Evolutionary conservation across 2,329 filamentous ascomycete genomes (phyloP).

Genomic region (Fusarium redolens): DNA sequence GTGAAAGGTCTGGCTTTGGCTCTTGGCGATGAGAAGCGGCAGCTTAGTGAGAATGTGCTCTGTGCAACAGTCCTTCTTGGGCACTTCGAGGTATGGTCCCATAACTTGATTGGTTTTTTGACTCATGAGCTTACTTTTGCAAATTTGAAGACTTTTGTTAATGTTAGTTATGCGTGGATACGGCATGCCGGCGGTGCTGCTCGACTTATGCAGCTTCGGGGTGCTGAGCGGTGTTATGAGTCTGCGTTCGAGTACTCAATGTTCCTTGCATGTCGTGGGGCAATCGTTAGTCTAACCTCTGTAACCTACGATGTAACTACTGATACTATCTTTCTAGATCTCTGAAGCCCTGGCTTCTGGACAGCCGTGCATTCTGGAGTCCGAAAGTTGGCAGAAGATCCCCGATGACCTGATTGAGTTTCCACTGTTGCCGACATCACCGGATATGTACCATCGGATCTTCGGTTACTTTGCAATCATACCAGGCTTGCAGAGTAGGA

Average conservation of each 20-base stretch:
- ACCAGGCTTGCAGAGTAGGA: fast-evolving
- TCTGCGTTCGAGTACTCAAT: neutral
- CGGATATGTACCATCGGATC: neutral
- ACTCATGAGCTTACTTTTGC: neutral
- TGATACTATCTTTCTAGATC: fast-evolving
- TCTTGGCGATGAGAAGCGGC: neutral
- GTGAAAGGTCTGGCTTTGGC: neutral
- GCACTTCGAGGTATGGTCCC: fast-evolving
- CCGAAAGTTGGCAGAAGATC: neutral
- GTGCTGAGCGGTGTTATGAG: neutral
- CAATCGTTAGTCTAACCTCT: fast-evolving
- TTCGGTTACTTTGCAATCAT: neutral
- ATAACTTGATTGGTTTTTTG: fast-evolving
- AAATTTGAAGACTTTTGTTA: neutral
- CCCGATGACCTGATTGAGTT: neutral
- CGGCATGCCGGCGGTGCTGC: neutral
- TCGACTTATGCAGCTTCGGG: neutral
- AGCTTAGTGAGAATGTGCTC: neutral
- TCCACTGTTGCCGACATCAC: neutral
- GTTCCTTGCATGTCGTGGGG: neutral
- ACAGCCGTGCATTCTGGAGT: fast-evolving
- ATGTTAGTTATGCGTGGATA: neutral
- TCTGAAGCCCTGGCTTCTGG: neutral
- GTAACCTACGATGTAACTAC: fast-evolving
- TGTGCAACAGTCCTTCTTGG: neutral